Evolutionary conservation across 805 yeast species (phyloP).

Genomic region (Kregervanrija delftensis): DNA sequence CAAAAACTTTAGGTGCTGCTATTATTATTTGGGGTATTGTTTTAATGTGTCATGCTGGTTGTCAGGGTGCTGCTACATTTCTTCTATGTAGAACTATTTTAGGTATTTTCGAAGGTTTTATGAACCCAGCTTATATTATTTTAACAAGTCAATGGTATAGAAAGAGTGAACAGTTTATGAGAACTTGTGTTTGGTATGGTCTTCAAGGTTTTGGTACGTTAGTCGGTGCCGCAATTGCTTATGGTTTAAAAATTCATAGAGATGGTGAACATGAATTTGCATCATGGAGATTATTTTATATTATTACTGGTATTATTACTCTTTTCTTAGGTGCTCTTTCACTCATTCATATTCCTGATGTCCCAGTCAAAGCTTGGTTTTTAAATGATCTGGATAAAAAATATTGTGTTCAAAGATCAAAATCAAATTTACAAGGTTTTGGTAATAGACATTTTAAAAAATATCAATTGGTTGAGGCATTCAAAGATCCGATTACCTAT

Average conservation of each 20-base stretch:
- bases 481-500: conserved; percentile 46
- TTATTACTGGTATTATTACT: conserved; percentile 54
- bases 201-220: conserved; percentile 35
- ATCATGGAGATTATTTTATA: conserved; percentile 55
- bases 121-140: conserved; percentile 11
- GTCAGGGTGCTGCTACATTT: conserved; percentile 37
- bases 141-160: conserved; percentile 20
- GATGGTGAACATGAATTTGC: conserved; percentile 23
- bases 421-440: conserved; percentile 29
- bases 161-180: conserved; percentile 19
- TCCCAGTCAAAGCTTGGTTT: conserved; percentile 26
- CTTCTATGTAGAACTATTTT: conserved; percentile 38
- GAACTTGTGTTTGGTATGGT: conserved; percentile 15
- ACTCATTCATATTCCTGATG: conserved; percentile 23
- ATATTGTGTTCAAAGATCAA: conserved; percentile 22
- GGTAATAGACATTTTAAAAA: conserved; percentile 31
- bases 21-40: conserved; percentile 58
- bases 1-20: conserved; percentile 41
- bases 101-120: conserved; percentile 32
- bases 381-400: conserved; percentile 31
- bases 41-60: conserved; percentile 42
- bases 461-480: conserved; percentile 49
- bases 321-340: conserved; percentile 42
- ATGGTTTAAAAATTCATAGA: conserved; percentile 8
- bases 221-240: conserved; percentile 10